These are phyloP conservation scores for Fragosphaeria purpurea DNA, from an alignment of 2,329 filamentous ascomycete genomes.

Conservation along the genomic window DNA sequence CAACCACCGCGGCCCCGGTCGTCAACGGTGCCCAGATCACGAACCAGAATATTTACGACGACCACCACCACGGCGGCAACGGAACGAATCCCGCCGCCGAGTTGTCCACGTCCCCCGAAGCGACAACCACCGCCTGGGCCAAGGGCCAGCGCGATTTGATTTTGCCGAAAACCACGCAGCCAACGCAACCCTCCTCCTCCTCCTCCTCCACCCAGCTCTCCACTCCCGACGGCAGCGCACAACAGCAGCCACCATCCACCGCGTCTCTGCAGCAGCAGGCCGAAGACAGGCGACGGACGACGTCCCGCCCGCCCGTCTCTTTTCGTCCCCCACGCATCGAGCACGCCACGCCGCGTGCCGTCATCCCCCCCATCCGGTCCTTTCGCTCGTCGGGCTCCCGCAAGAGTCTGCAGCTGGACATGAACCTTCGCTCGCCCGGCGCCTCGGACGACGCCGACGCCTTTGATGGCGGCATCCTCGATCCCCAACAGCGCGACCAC, in stretches of 20 bases:
- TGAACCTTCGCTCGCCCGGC: conserved; percentile 34
- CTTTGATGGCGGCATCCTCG: conserved; percentile 16
- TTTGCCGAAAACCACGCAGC: conserved; percentile 26
- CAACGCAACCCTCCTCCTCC: too few species aligned
- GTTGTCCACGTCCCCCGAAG: conserved; percentile 13
- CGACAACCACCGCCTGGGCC: conserved; percentile 24
- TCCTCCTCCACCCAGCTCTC: too few species aligned
- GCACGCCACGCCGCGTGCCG: conserved; percentile 19
- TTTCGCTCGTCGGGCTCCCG: conserved; percentile 49
- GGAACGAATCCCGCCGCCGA: too few species aligned
- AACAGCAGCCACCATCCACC: background rate
- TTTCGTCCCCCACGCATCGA: conserved; percentile 32
- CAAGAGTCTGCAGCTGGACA: conserved; percentile 43
- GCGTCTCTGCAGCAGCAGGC: conserved; percentile 22
- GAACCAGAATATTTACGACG: too few species aligned
- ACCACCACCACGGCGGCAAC: too few species aligned
- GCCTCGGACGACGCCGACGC: conserved; percentile 35
- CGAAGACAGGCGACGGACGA: conserved; percentile 38
- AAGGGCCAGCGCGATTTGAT: conserved; percentile 38
- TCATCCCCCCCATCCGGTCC: conserved; percentile 43
- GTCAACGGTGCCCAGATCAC: conserved; percentile 6
- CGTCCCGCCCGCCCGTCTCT: conserved; percentile 40
- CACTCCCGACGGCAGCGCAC: background rate
- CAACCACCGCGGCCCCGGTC: conserved; percentile 1
- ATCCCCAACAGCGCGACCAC: conserved; percentile 37